Evolutionary conservation across 2,329 filamentous ascomycete species (phyloP).

Genomic region (Pestalotiopsis sp.): DNA sequence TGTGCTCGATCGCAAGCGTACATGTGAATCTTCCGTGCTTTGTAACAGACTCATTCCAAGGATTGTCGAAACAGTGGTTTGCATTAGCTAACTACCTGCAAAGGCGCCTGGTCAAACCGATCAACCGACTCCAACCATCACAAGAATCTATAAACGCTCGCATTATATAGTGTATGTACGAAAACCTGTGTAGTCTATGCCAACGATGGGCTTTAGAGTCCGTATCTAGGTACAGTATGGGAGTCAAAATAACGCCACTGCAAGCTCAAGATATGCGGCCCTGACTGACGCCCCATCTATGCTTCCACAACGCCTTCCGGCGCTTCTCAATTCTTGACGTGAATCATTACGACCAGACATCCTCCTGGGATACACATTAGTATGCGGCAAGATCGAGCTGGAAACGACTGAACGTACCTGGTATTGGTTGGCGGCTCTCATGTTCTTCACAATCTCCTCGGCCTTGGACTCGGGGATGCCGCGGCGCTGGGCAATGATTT

Average conservation of each 20-base stretch:
- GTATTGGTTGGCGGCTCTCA: constrained; percentile 94
- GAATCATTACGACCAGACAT: constrained; percentile 65
- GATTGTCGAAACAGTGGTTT: neutral
- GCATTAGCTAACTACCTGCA: neutral
- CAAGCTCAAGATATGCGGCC: constrained; percentile 1
- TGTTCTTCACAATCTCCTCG: constrained; percentile 95
- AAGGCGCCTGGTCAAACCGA: neutral
- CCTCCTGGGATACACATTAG: constrained; percentile 57
- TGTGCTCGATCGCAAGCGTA: neutral
- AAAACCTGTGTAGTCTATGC: constrained; percentile 12
- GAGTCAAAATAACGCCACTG: constrained; percentile 1
- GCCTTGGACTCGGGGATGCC: constrained; percentile 83
- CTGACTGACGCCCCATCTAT: constrained; percentile 9
- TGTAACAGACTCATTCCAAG: neutral
- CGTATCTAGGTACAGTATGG: neutral
- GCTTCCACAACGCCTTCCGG: neutral
- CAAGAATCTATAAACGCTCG: constrained; percentile 6
- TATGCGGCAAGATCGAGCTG: neutral
- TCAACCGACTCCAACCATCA: neutral
- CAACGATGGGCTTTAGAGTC: neutral
- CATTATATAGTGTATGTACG: constrained; percentile 13
- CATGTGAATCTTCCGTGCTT: neutral
- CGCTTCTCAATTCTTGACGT: neutral
- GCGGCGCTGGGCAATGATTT: constrained; percentile 85
- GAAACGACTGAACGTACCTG: constrained; percentile 63